These are phyloP conservation scores for Pseudogymnoascus destructans DNA, from an alignment of 2,329 filamentous ascomycete genomes.

Conservation along the genomic window DNA sequence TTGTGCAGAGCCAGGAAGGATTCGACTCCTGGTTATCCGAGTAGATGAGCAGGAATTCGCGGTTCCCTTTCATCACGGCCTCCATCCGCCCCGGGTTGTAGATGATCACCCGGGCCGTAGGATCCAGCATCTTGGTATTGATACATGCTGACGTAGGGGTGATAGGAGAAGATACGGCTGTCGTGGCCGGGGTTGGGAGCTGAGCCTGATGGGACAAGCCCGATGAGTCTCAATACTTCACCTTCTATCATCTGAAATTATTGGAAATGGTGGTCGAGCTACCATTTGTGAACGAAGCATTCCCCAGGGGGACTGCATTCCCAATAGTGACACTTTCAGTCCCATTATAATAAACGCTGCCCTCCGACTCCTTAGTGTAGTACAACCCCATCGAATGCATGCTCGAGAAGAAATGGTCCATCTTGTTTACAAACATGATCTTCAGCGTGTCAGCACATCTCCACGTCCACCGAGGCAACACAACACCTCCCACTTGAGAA, in stretches of 20 bases:
- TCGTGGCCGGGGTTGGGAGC: conserved; percentile 14
- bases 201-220: neutral
- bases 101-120: conserved; percentile 20
- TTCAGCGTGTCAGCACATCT: neutral
- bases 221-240: neutral
- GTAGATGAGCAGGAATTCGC: conserved; percentile 22
- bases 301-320: neutral
- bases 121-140: conserved; percentile 18
- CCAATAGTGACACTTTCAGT: neutral
- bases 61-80: conserved; percentile 19
- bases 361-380: neutral
- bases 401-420: neutral
- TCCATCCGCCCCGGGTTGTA: conserved; percentile 22
- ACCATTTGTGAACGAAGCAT: conserved; percentile 5
- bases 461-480: neutral
- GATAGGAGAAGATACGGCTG: conserved; percentile 18
- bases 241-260: neutral
- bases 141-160: conserved; percentile 22
- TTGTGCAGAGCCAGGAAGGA: conserved; percentile 20
- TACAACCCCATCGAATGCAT: conserved; percentile 5
- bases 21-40: conserved; percentile 20
- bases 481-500: neutral
- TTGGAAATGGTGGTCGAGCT: neutral
- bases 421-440: neutral
- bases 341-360: neutral